Base-by-base conservation (phyloP, 345 rosid genomes). In the Eucalyptus grandis region DNA sequence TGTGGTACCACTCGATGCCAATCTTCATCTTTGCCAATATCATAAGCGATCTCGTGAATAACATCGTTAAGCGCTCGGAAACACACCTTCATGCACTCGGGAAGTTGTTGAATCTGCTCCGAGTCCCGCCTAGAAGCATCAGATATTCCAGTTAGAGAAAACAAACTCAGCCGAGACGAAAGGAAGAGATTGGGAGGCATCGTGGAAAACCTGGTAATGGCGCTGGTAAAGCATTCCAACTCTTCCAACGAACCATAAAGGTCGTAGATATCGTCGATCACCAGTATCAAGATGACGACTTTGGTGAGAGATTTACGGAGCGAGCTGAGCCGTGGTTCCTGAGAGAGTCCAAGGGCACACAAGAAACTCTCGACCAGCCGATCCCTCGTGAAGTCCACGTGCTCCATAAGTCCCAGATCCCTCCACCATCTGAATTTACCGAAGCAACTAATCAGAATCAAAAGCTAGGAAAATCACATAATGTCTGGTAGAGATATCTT, bases 251-350 rank as follows among this genome's bases (percentile, higher is more conserved):
- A 93, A 58, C 95, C 97, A 88, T 92, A 95, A 51, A 94, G 44
- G 87, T 94, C 97, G 56, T 94, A 95, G 50, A 92, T 91, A 49
- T 95, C 97, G 67, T 95, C 97, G 3, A 94, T 92, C 9, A 91
- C 87, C 24, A 94, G 24, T 86, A 95, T 26, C 89, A 95, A 31
- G 47, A 90, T 53, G 47, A 93, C 46, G 30, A 88, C 93, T 91
- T 94, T 94, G 5, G 96, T 93, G 7, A 95, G 92, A 88, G 91
- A 89, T 92, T 89, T 94, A 81, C 96, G 90, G 34, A 93, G 92
- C 77, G 89, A 62, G 80, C 91, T 92, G 67, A 40, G 67, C 49
- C 88, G 85, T 7, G 93, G 94, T 86, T 92, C 92, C 47, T 65
- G 77, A 13, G 83, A 88, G 22, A 94, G 88, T 65, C 97, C 97